These are phyloP conservation scores for Poa pratensis DNA, from an alignment of 176 grass and related monocot genomes.

Conservation along the genomic window DNA sequence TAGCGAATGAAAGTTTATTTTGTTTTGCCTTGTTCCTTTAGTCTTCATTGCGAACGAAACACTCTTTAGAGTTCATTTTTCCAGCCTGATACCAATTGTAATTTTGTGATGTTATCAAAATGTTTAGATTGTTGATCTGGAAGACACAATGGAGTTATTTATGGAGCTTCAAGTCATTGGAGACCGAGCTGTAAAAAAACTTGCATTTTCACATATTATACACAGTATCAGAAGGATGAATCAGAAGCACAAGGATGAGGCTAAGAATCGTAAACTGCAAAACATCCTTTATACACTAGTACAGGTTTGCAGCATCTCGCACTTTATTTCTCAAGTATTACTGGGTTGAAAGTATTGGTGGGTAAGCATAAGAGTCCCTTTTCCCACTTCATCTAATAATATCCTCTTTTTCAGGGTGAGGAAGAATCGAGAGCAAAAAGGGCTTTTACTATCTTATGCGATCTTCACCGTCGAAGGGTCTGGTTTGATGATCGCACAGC, in stretches of 20 bases:
- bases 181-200: conserved; percentile 79
- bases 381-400: neutral
- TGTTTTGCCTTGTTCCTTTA: neutral
- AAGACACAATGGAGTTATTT: conserved; percentile 87
- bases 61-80: conserved; percentile 12
- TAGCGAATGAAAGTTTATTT: neutral
- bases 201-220: conserved; percentile 88
- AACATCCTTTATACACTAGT: conserved; percentile 75
- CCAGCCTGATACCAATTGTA: neutral
- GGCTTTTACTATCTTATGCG: conserved; percentile 83
- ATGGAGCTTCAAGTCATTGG: conserved; percentile 94
- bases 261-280: conserved; percentile 81
- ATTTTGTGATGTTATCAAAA: conserved; percentile 3
- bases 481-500: conserved; percentile 96
- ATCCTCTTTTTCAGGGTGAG: conserved; percentile 57
- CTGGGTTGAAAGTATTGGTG: neutral
- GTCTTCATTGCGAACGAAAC: neutral
- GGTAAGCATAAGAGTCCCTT: neutral
- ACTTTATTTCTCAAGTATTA: neutral
- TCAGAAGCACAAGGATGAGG: conserved; percentile 88
- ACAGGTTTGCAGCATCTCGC: conserved; percentile 53
- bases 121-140: conserved; percentile 73
- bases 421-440: conserved; percentile 91
- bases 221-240: conserved; percentile 94
- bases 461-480: conserved; percentile 85